These are phyloP conservation scores for Oryza meridionalis DNA, from an alignment of 176 grass and related monocot genomes.

Conservation along the genomic window DNA sequence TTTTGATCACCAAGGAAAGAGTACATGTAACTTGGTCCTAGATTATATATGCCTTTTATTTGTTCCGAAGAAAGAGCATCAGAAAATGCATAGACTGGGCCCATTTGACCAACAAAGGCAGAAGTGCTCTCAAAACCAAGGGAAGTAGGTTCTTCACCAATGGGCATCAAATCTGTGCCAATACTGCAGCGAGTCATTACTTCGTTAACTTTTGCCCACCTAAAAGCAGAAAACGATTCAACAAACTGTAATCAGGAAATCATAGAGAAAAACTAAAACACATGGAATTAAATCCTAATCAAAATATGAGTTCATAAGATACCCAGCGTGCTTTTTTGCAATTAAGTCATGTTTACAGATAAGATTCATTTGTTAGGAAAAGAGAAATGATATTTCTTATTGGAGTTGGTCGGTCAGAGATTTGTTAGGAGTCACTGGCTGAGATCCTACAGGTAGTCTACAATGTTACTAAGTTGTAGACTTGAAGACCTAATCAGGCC, in stretches of 20 bases:
- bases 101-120: conserved; percentile 95
- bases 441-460: not conserved
- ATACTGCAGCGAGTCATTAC: conserved; percentile 83
- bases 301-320: conserved; percentile 30
- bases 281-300: not conserved
- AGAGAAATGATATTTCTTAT: not conserved
- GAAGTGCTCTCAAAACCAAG: conserved; percentile 77
- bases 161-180: conserved; percentile 83
- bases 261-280: not conserved
- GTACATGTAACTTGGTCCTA: conserved; percentile 99
- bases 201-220: conserved; percentile 95
- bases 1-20: conserved; percentile 91
- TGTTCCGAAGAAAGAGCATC: conserved; percentile 92
- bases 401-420: not conserved
- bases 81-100: conserved; percentile 86
- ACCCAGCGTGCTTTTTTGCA: conserved; percentile 17
- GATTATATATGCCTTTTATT: conserved; percentile 87
- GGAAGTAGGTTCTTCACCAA: conserved; percentile 75
- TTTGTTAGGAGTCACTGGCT: not conserved
- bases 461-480: not conserved
- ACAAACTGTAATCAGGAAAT: conserved; percentile 35
- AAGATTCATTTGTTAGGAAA: not conserved
- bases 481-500: not conserved
- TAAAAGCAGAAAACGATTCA: conserved; percentile 50
- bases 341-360: not conserved